Percentiles rank a stretch among this genome's conserved stretches.
Evolutionary conservation across 2,329 filamentous ascomycete genomes (phyloP).

Genomic region (Paradendryphiella salina): DNA sequence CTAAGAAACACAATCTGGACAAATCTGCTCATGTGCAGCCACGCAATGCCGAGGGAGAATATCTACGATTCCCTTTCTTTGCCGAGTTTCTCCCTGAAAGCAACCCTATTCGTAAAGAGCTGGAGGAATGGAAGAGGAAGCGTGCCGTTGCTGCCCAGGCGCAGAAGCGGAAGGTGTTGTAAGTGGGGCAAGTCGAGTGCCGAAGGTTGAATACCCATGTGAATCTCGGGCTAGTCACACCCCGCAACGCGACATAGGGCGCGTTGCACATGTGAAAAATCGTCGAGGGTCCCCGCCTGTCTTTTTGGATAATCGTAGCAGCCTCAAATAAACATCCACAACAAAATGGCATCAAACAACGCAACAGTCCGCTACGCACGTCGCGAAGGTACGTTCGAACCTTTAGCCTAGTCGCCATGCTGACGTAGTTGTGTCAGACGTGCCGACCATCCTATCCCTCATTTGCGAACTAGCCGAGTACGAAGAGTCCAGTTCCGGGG

Average conservation of each 20-base stretch:
- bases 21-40: slow-evolving; percentile 12
- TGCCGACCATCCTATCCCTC: slow-evolving; percentile 76
- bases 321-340: neutral
- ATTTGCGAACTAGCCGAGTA: slow-evolving; percentile 87
- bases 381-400: slow-evolving; percentile 56
- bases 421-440: slow-evolving; percentile 59
- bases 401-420: neutral
- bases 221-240: neutral
- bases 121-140: slow-evolving; percentile 27
- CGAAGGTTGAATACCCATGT: neutral
- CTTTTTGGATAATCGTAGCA: neutral
- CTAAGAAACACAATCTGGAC: slow-evolving; percentile 3
- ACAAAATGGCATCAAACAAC: slow-evolving; percentile 33
- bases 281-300: neutral
- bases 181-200: slow-evolving; percentile 3
- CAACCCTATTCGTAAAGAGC: slow-evolving; percentile 25
- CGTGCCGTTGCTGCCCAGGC: slow-evolving; percentile 13
- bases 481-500: slow-evolving; percentile 73
- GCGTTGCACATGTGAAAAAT: neutral
- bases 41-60: slow-evolving; percentile 23
- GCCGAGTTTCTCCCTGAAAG: slow-evolving; percentile 23
- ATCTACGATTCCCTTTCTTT: slow-evolving; percentile 30
- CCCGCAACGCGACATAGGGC: slow-evolving; percentile 22
- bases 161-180: slow-evolving; percentile 1
- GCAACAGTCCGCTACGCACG: slow-evolving; percentile 62